A percentile compares a stretch with the other conserved stretches of the same genome.
phyloP scores from a whole-genome alignment of 345 rosid species.

The Crucihimalaya himalaica region DNA sequence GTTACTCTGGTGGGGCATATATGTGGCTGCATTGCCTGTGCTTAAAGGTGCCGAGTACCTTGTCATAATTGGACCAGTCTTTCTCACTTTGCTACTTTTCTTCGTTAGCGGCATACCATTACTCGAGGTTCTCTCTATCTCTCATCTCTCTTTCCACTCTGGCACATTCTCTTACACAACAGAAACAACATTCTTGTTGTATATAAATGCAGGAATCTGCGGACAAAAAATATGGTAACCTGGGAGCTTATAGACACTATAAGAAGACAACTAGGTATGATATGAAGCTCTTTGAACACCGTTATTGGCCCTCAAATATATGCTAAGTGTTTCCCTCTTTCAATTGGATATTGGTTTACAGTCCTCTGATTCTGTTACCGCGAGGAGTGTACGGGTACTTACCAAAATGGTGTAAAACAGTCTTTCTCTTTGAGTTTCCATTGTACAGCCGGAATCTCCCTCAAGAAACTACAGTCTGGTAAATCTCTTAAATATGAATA shows the following conservation, averaged over 20 bases:
- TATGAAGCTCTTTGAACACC: not conserved
- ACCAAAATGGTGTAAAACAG: conserved; percentile 72
- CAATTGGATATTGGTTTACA: conserved; percentile 45
- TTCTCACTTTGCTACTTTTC: conserved; percentile 80
- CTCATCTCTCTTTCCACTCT: not conserved
- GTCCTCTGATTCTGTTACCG: conserved; percentile 84
- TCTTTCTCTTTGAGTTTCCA: conserved; percentile 75
- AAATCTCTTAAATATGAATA: conserved; percentile 38
- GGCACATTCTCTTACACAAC: not conserved
- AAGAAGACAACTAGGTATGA: conserved; percentile 74
- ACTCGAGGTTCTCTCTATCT: conserved; percentile 72
- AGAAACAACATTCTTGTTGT: conserved; percentile 5
- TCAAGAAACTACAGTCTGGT: conserved; percentile 63
- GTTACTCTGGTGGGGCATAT: conserved; percentile 92
- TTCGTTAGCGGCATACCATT: conserved; percentile 88
- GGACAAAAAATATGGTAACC: conserved; percentile 73
- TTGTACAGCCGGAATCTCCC: conserved; percentile 73
- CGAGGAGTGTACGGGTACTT: conserved; percentile 59
- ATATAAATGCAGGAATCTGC: conserved; percentile 65
- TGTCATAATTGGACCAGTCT: conserved; percentile 78
- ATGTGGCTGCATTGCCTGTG: conserved; percentile 69
- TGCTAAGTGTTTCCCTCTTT: not conserved
- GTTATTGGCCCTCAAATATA: not conserved
- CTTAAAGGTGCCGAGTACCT: conserved; percentile 84
- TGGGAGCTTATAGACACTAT: conserved; percentile 63